Evolutionary conservation across 306 rosid species (phyloP).

Genomic region (Echinosophora koreensis): DNA sequence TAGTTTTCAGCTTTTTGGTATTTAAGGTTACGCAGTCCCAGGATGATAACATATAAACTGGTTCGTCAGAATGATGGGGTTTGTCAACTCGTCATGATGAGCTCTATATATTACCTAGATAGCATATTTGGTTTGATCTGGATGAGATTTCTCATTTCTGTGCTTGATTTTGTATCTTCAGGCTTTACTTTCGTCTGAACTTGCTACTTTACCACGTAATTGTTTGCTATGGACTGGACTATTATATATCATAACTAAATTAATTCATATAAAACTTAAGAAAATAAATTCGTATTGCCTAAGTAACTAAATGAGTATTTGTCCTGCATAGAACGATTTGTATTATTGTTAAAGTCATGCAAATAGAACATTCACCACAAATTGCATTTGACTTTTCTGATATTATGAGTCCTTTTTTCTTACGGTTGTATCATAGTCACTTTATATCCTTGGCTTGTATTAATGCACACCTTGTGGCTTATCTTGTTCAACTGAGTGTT

Average conservation of each 20-base stretch:
- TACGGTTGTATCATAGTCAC: not conserved
- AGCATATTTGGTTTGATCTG: not conserved
- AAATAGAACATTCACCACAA: constrained; percentile 10
- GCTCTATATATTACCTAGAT: not conserved
- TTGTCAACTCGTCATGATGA: not conserved
- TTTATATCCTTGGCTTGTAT: not conserved
- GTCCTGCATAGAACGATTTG: not conserved
- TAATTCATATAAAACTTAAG: not conserved
- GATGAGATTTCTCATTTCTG: constrained; percentile 18
- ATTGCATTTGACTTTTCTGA: not conserved
- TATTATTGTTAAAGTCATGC: not conserved
- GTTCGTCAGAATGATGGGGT: not conserved
- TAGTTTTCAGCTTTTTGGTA: constrained; percentile 5
- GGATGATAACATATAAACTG: not conserved
- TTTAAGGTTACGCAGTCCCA: not conserved
- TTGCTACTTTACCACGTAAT: not conserved
- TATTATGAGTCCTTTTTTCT: not conserved
- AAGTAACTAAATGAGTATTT: constrained; percentile 4
- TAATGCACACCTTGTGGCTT: not conserved
- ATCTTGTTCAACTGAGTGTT: constrained; percentile 2
- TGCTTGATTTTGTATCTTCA: not conserved
- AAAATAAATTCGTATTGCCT: not conserved
- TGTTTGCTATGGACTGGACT: not conserved
- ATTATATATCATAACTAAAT: not conserved
- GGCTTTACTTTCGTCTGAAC: not conserved